These are phyloP conservation scores for Ciborinia camelliae DNA, from an alignment of 2,329 filamentous ascomycete species.

Conservation along the genomic window DNA sequence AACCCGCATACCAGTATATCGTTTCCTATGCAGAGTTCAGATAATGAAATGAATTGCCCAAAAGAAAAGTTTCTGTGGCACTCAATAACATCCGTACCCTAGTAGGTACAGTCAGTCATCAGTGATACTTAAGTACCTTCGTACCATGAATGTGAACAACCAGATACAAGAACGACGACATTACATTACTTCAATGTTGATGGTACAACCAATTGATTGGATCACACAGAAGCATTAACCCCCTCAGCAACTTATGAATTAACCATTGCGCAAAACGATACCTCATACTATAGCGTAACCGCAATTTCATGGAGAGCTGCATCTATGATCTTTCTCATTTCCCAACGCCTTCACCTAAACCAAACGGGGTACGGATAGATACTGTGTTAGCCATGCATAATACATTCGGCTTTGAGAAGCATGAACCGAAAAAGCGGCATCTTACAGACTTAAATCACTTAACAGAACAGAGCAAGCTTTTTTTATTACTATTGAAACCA, in stretches of 20 bases:
- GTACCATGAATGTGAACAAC: neutral
- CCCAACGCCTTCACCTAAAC: neutral
- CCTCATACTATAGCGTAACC: conserved; percentile 1
- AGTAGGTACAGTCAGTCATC: neutral
- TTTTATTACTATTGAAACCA: neutral
- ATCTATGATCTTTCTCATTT: conserved; percentile 10
- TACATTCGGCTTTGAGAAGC: neutral
- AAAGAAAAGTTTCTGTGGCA: neutral
- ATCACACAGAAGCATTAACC: neutral
- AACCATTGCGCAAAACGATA: neutral
- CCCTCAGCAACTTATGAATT: neutral
- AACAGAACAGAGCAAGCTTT: neutral
- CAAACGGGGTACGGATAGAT: neutral
- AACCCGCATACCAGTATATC: neutral
- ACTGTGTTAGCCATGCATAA: neutral
- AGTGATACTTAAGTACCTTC: neutral
- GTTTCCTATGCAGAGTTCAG: neutral
- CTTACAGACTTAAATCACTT: conserved; percentile 2
- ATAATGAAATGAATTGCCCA: neutral
- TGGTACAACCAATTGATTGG: neutral
- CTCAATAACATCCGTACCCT: neutral
- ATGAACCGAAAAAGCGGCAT: neutral
- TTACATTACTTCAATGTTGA: neutral
- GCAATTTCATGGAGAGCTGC: neutral
- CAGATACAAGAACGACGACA: neutral